Evolutionary conservation across 1,139 yeast species (phyloP), one percentile per base, ranked within the genome.

Genomic region (Protomyces inundatus): DNA sequence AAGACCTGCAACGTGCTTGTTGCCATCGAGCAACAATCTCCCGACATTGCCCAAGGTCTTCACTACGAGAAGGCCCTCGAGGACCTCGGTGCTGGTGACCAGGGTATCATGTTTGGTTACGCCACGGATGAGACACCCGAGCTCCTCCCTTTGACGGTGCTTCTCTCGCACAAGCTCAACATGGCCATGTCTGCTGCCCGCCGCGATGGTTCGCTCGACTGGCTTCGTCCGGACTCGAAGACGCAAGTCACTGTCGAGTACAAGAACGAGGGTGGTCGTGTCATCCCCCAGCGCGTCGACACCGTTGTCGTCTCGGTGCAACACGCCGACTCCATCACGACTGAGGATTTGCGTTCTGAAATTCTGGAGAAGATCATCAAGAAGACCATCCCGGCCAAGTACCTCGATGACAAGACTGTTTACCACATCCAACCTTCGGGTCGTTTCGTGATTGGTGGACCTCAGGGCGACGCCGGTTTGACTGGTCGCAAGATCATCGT

Each of bases 351-450:
- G 76, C 88, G 97, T 82, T 68, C 79, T 51, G 87, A 87, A 79
- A 82, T 93, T 72, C 78, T 82, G 73, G 82, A 85, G 72, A 88
- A 93, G 79, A 84, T 93, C 75, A 80, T 93, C 79, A 85, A 89
- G 80, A 88, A 88, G 82, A 97, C 91, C 72, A 90, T 91, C 71
- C 97, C 98, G 74, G 86, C 86, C 68, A 81, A 90, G 71, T 83
- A 88, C 76, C 85, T 93, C 76, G 98, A 95, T 77, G 97, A 87
- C 75, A 89, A 88, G 81, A 93, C 99, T 77, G 81, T 86, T 74
- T 91, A 90, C 85, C 98, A 91, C 86, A 90, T 95, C 75, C 98
- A 93, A 81, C 99, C 99, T 73, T 91, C 98, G 70, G 99, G 99
- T 73, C 88, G 98, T 81, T 93, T 93, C 85, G 97, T 95, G 75